Base-by-base conservation (phyloP, 2,329 filamentous ascomycete genomes). In the Phialemonium atrogriseum region DNA sequence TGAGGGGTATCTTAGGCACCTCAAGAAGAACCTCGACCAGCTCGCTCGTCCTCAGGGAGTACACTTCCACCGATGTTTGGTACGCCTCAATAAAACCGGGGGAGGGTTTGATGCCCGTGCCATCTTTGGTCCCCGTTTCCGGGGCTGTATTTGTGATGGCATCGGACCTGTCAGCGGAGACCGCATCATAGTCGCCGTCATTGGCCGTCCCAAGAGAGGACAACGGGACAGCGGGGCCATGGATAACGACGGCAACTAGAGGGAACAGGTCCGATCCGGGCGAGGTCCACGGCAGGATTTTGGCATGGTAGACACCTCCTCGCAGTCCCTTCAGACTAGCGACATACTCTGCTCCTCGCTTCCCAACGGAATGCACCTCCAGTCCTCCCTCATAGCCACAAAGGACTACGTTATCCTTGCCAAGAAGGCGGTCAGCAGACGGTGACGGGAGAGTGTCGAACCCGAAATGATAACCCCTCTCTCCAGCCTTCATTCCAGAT, bases 11-110 rank as follows among this genome's bases (percentile, higher is more conserved):
- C 50, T 75, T 66, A 30, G 83, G 72, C 25, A 80, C 77, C 45
- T 78, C 73, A 38, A 93, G 78, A 7, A 96, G 63, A 1, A 84
- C 81, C 16, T 79, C 73, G 33, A 95, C 59, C 34, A 75, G 73
- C 39, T 73, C 69, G 45, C 78, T 79, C n/a, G 79, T 84, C 44
- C 73, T 77, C 37, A 96, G 62, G 1, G 88, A 95, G 55, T 89
- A 94, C 0, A 96, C 65, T 45, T 95, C 86, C 5, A 94, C 85
- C 1, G 81, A 80, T 0, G 88, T 95, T 55, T 94, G 87, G 48
- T 89, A 93, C 27, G 70, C 68, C 30, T 74, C 70, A 36, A 78
- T 58, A 17, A 41, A 42, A 3, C 32, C 54, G 46, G 34, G 46
- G 45, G 27, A 46, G 49, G 26, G 56, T 58, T 42, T 58, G 56